Evolutionary conservation across 1,139 yeast species (phyloP), one percentile per base, ranked within the genome.

Genomic region (Hemisphaericaspora xylanilytica): DNA sequence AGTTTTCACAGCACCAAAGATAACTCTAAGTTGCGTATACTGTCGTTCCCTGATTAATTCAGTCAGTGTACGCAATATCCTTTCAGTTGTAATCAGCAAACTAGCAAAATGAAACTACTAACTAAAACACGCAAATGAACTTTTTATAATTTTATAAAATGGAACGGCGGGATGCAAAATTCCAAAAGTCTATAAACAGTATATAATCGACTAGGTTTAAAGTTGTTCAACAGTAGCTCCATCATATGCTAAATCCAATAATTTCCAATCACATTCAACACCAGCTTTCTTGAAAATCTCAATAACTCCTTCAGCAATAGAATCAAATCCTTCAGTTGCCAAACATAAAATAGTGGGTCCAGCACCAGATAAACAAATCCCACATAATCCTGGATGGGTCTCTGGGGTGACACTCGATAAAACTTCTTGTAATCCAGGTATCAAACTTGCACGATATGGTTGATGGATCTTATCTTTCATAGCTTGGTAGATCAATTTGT

Each of bases 401-500:
- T 77, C 73, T 26, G 97, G 97, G 1, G 94, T 87, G 39, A 90
- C 81, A 12, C 85, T 74, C n/a, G 79, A 68, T 51, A 92, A 73
- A 31, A 92, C 89, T 47, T 86, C 88, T 5, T 83, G 73, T 42
- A 92, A 74, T 0, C 98, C 98, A 2, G 98, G 98, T 42, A 92
- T 87, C 54, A 92, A 74, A 11, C 81, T 81, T 56, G 88, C 81
- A 56, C 98, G 78, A 73, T 90, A 92, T 8, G 97, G 97, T 63
- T 92, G 98, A 65, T 92, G 98, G 36, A 92, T 77, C 55, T 85
- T 85, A 63, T 92, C 98, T 65, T 88, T 95, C 98, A 92, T 92
- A 20, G 97, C 89, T 44, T 92, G 85, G 62, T 84, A 89, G 49
- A 92, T 88, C 49, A 90, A 72, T 43, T 80, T 81, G 25, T 94